Evolutionary conservation across 139 green algal species (phyloP), one percentile per base, ranked within the genome.

Genomic region (Mesostigma viride): DNA sequence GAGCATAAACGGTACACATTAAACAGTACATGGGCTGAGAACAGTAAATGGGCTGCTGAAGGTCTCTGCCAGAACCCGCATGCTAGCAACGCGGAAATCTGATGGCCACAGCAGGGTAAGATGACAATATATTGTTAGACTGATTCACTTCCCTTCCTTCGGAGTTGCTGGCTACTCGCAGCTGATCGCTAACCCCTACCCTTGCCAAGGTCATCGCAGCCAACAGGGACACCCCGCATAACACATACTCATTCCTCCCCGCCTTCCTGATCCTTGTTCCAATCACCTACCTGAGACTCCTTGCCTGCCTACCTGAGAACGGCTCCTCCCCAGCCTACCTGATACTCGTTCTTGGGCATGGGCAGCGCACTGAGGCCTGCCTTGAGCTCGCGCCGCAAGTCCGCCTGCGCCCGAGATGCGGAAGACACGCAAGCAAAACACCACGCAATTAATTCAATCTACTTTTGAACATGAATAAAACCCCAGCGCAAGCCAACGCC

Each of bases 281-380:
- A 51, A 51, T 24, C 40, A 51, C 11, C 11, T 24, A 51, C 40
- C 8, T 8, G 11, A 51, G 14, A 14, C 40, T 51, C 40, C 40
- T 51, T 14, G 40, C 11, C 8, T 24, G 14, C 14, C 11, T 24
- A 51, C 11, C 40, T 8, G 11, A 51, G n/a, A 51, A 8, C 14
- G 8, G 40, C 14, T 14, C 8, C 14, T 24, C 8, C 8, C 40
- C 14, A 51, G 8, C 48, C 30, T 17, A 79, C 51, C 34, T 81
- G 56, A 75, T 96, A 97, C 83, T 95, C 89, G 66, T 96, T 94
- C 62, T 87, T 73, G 3, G 92, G 91, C 8, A 73, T 72, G 8
- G 92, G 92, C 65, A 98, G 83, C 28, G 68, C 65, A 1, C 68
- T 61, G 60, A 97, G 75, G 14, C 83, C 83, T 22, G 70, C 63